Evolutionary conservation across 345 rosid species (phyloP), one percentile per base, ranked within the genome.

Genomic region (Eucalyptus sideroxylon): DNA sequence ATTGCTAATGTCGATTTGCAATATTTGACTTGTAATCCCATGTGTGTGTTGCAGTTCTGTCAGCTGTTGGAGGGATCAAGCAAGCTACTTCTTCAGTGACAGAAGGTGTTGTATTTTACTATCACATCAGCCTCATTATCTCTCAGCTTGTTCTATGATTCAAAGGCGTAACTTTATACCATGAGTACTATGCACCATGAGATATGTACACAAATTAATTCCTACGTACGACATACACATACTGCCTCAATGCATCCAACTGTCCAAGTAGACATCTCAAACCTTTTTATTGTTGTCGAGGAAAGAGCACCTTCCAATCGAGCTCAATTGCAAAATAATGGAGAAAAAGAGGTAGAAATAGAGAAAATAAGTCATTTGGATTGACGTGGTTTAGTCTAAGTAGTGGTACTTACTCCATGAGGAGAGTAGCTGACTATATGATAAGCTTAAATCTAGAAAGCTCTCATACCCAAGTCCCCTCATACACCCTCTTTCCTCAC

Each of bases 11-110:
- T 77, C 47, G 14, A 40, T 40, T 77, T 13, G 47, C 27, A 77
- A 77, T 77, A 1, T 40, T 77, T 77, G 47, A 77, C 30, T 77
- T 77, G 47, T 8, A 6, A 77, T 40, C 30, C 16, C 47, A 11
- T 21, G 47, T 21, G 83, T 37, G 26, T 37, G 30, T 26, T 30
- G 90, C 91, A 95, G 96, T 95, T 53, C 82, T 94, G 45, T 95
- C 95, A 2, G 95, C 95, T 8, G 94, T 95, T 16, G 94, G 93
- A 50, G 95, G 95, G 49, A 90, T 95, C 86, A 94, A 88, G 87
- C 55, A 86, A 88, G 87, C 87, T 47, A n/a, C 87, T 86, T 50
- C 60, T 14, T 19, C 34, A 16, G 59, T 50, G 55, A 86, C 60
- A 10, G 55, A 86, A 86, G 88, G 56, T 50, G 55, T 6, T 86